Evolutionary conservation across 2,329 filamentous ascomycete species (phyloP).

Genomic region (Colletotrichum simmondsii): DNA sequence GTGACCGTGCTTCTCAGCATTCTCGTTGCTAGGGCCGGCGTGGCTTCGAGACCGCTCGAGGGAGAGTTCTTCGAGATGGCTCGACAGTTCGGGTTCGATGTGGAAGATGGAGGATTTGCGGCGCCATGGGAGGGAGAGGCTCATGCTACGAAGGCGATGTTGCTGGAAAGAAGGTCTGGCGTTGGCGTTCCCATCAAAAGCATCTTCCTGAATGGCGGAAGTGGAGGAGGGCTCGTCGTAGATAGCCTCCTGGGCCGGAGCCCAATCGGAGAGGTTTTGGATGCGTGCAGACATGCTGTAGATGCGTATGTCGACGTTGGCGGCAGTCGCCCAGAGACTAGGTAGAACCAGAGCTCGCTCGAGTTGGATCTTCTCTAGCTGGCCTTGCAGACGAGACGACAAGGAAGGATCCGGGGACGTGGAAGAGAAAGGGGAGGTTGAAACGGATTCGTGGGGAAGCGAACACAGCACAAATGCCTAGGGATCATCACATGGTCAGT

Average conservation of each 20-base stretch:
- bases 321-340: not conserved
- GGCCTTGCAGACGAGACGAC: not conserved
- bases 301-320: not conserved
- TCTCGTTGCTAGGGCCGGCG: constrained; percentile 41
- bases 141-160: constrained; percentile 60
- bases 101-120: constrained; percentile 54
- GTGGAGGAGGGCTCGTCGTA: constrained; percentile 43
- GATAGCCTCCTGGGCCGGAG: constrained; percentile 55
- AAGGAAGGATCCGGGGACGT: not conserved
- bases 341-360: not conserved
- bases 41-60: constrained; percentile 37
- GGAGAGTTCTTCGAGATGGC: constrained; percentile 46
- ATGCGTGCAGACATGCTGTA: constrained; percentile 48
- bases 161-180: constrained; percentile 41
- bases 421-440: constrained; percentile 8
- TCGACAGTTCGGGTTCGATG: constrained; percentile 46
- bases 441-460: constrained; percentile 8
- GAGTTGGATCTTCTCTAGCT: not conserved
- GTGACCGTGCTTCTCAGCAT: constrained; percentile 45
- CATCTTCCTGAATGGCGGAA: constrained; percentile 34
- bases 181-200: constrained; percentile 34
- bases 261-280: constrained; percentile 54
- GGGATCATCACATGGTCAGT: constrained; percentile 29
- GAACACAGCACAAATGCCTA: constrained; percentile 14
- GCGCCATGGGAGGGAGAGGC: constrained; percentile 61